Base-by-base conservation (phyloP, 2,329 filamentous ascomycete species). In the Keithomyces neogunnii region DNA sequence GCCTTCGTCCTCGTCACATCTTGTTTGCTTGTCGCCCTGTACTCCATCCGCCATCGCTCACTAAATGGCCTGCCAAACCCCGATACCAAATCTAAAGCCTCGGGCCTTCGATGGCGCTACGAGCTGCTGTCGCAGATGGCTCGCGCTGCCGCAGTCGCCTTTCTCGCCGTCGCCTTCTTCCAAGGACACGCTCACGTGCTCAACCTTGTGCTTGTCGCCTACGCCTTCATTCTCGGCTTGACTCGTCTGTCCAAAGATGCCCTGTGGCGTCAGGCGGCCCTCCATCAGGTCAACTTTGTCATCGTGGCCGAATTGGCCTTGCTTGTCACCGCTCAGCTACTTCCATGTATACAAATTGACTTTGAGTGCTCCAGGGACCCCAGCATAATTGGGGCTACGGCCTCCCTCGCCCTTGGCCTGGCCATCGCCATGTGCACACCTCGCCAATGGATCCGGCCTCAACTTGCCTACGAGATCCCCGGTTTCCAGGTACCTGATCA, bases 241-340 rank as follows among this genome's bases (percentile, higher is more conserved):
- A 47, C 69, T 30, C 69, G 75, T 10, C 67, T 75, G 42, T 53
- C 66, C 50, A 60, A 68, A 52, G 63, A 73, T 52, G 53, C 69
- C 49, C 62, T 66, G 55, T 77, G 73, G 73, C 70, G 73, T 26
- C 73, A 70, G 58, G 62, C 69, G 47, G 67, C 70, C 11, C 63
- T 78, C 44, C 72, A 75, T 52, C 75, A 78, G 57, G 64, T 74
- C 61, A 78, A 78, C 60, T 67, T 73, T 52, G 65, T 73, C 40
- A 63, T 73, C 45, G 59, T 62, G n/a, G 57, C 62, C 42, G 59
- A 67, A 50, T 57, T 75, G 29, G 47, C 69, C 33, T 55, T 75
- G 29, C 57, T 73, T 6, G 50, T 61, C 13, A 55, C 63, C 28
- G 69, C 64, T 35, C 66, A 71, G 47, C 64, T 71, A 36, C 63